Conservation (phyloP, 306 rosid species). For the Vicia sativa region DNA sequence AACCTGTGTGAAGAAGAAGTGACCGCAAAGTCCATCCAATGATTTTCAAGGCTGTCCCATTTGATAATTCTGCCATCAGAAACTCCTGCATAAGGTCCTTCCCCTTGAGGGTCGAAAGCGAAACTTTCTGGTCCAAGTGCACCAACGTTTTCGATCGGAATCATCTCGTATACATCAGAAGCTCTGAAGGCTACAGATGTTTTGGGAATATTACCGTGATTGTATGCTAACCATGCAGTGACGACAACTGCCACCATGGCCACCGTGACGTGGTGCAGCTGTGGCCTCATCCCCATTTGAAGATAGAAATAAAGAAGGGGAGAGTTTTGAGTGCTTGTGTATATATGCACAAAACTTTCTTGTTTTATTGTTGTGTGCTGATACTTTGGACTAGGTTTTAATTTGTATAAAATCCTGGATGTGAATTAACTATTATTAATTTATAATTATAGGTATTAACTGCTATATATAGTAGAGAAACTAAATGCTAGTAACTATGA, state of each 20-base stretch:
- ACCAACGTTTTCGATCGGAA: conserved; percentile 43
- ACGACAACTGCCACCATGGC: not conserved
- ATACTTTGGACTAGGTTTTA: not conserved
- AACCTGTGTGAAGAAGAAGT: conserved; percentile 64
- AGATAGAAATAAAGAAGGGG: not conserved
- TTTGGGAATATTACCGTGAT: not conserved
- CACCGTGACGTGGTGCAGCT: conserved; percentile 14
- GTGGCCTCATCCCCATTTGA: conserved; percentile 13
- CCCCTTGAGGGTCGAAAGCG: conserved; percentile 60
- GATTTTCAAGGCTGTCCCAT: conserved; percentile 49
- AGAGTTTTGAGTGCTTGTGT: not conserved
- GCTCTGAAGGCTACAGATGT: not conserved
- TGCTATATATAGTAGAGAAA: too few species aligned
- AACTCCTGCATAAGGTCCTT: conserved; percentile 75
- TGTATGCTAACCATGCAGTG: conserved; percentile 34
- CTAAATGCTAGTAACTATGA: too few species aligned
- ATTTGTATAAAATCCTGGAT: not conserved
- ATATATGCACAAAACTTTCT: not conserved
- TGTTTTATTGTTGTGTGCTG: not conserved
- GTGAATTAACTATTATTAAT: not conserved
- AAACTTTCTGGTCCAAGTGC: conserved; percentile 72
- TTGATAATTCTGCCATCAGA: conserved; percentile 75
- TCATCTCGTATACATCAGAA: conserved; percentile 17
- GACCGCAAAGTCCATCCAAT: conserved; percentile 61
- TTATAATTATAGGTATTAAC: not conserved